phyloP scores from a whole-genome alignment of 768 basidiomycete genomes.

The Tricholoma furcatifolium region DNA sequence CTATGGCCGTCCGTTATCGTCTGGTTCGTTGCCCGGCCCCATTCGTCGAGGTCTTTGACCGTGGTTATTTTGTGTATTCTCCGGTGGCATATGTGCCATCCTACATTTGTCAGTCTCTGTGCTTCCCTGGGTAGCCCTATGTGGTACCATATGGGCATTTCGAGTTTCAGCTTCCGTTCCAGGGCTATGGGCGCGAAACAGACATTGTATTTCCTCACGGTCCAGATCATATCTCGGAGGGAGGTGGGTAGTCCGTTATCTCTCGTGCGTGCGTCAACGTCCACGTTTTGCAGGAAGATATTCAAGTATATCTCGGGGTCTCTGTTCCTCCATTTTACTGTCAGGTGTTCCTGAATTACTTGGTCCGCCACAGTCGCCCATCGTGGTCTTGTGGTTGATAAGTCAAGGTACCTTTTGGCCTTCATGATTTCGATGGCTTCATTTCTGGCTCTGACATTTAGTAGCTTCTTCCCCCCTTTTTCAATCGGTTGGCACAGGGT shows the following conservation, averaged over 20 bases:
- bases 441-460: conserved; percentile 14
- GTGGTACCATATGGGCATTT: background rate
- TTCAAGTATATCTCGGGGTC: too few species aligned
- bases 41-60: background rate
- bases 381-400: too few species aligned
- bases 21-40: background rate
- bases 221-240: background rate
- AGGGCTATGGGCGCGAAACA: too few species aligned
- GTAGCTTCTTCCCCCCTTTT: conserved; percentile 24
- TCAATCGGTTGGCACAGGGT: too few species aligned
- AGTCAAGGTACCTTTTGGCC: too few species aligned
- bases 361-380: too few species aligned
- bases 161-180: too few species aligned
- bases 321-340: too few species aligned
- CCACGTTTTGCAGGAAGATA: too few species aligned
- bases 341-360: too few species aligned
- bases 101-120: background rate
- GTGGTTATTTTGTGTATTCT: background rate
- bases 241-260: too few species aligned
- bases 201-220: too few species aligned
- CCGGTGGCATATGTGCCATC: background rate
- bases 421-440: background rate
- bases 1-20: background rate
- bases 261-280: background rate
- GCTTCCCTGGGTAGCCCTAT: background rate